phyloP scores from a whole-genome alignment of 225 moss, liverwort and hornwort genomes.

The Marchantia paleacea region DNA sequence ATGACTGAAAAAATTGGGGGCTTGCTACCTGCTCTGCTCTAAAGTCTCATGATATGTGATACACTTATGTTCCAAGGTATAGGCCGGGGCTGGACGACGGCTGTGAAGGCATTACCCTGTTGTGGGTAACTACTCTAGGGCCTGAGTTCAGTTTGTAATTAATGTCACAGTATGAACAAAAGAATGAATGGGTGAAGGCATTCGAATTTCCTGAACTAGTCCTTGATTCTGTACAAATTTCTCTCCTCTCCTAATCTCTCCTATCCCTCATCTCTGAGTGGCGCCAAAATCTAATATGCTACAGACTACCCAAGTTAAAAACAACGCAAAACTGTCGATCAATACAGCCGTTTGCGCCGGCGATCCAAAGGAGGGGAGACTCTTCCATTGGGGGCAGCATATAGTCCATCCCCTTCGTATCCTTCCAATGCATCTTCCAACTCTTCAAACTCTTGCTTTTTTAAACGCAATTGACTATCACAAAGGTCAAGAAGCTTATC shows the following conservation, averaged over 20 bases:
- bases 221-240: constrained; percentile 25
- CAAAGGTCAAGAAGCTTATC: constrained; percentile 80
- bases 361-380: constrained; percentile 39
- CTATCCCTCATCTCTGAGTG: constrained; percentile 12
- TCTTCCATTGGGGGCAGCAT: constrained; percentile 27
- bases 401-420: constrained; percentile 52
- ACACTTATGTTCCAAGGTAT: constrained; percentile 18
- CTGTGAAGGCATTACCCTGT: constrained; percentile 22
- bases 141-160: constrained; percentile 32
- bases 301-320: constrained; percentile 26
- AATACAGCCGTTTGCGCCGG: constrained; percentile 37
- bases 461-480: constrained; percentile 56
- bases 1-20: constrained; percentile 22
- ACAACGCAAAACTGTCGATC: constrained; percentile 34
- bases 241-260: constrained; percentile 25
- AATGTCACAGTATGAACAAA: constrained; percentile 84
- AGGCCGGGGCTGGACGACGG: constrained; percentile 18
- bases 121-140: constrained; percentile 26
- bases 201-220: constrained; percentile 27
- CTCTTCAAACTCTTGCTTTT: constrained; percentile 59
- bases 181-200: constrained; percentile 41
- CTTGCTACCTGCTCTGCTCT: constrained; percentile 16
- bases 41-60: constrained; percentile 16
- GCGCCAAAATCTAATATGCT: constrained; percentile 27
- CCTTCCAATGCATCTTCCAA: constrained; percentile 84